Evolutionary conservation across 257 asterid species (phyloP), one percentile per base, ranked within the genome.

Genomic region (Nicotiana knightiana): DNA sequence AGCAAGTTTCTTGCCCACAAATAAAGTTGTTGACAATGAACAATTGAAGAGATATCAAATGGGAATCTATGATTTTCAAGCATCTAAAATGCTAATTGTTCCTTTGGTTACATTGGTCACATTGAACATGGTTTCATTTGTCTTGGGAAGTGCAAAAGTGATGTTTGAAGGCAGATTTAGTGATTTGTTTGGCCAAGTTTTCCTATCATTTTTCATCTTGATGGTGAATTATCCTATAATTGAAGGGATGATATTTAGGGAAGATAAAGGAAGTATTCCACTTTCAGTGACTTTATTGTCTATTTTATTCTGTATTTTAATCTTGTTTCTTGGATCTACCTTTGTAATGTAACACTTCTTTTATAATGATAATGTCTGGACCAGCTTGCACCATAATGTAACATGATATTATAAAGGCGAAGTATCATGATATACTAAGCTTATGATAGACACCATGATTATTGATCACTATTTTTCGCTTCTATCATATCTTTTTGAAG

Each of bases 161-260:
- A 66, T 85, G 2, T 26, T 81, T 18, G 9, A 54, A 67, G 51
- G 80, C 39, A 32, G 77, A 61, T 64, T 82, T 16, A 77, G 79
- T 15, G 86, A 85, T 32, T 57, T 92, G 85, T 77, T 89, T 39
- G 82, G 81, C 18, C 93, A 92, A 82, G 67, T 81, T 26, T 82
- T 73, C 8, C 37, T 93, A 63, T 61, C 95, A 18, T 59, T 87
- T 9, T 91, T 86, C 76, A 88, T 89, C 35, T 8, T 91, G 77
- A 6, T 84, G 26, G 75, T 90, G 83, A 90, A 89, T 66, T 91
- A 84, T 85, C 93, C 90, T 43, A 71, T 91, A 76, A 79, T 91
- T 64, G 91, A 93, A 87, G 97, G 97, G 76, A 93, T 93, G 94
- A 12, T 91, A 43, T 65, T 90, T 81, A 87, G 97, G 89, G 88